Base-by-base conservation (phyloP, 768 basidiomycete genomes). In the Rhodotorula diobovata region DNA sequence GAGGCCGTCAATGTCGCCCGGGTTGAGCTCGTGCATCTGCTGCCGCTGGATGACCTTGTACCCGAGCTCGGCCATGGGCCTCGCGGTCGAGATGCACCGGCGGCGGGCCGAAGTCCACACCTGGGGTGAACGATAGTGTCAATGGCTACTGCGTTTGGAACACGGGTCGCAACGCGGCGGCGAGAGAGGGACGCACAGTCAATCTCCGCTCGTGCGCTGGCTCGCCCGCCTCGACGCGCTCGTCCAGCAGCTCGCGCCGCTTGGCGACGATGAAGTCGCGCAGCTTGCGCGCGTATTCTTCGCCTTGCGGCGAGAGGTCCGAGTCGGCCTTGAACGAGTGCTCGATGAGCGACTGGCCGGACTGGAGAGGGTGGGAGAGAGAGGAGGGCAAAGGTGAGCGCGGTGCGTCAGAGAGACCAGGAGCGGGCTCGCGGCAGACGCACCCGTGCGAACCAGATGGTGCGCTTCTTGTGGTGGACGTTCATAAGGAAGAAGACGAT, bases 401-500 rank as follows among this genome's bases (percentile, higher is more conserved):
- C 41, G 41, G 11, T 25, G 21, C 25, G 37, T 35, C 23, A 39
- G 55, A 2, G 41, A 30, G 25, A 53, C 23, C 8, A n/a, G 53
- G 48, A 30, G 51, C 11, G 23, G 11, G 50, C 35, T 41, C 32
- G 51, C 65, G 63, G 30, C 50, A 8, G 15, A 80, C 90, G 71
- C 78, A 96, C 94, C 51, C 95, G 83, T 10, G 95, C 95, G 81
- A 99, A 97, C 81, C 94, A 98, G 73, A 99, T 99, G 58, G 89
- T 93, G 32, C 95, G 85, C 79, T 88, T 90, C 72, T 86, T 85
- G 78, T 93, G 97, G 81, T 99, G 95, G 59, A 99, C 97, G 80
- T 99, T 99, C 96, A 98, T 98, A 56, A 99, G 84, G 84, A 96
- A 98, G 84, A 98, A 99, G 35, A 98, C 91, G 69, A 97, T 93